Base-by-base conservation (phyloP, 148 eudicot genomes). In the Chenopodium formosanum region DNA sequence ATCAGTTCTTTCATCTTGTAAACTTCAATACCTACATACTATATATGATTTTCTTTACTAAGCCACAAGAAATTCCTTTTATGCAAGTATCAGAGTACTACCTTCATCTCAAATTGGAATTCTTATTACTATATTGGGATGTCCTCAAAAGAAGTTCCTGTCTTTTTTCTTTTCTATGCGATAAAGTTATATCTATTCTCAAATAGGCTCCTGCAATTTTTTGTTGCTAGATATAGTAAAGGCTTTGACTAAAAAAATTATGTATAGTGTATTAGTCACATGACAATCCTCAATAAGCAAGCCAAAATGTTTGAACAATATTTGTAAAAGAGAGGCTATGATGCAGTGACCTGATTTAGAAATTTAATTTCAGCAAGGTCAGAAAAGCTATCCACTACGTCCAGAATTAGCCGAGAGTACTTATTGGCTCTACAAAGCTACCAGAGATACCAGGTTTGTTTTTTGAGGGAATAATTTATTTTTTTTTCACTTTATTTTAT, bases 351-450 rank as follows among this genome's bases (percentile, higher is more conserved):
- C 31, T 82, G 29, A 71, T 73, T 76, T 65, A 44, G 58, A 31
- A 70, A 40, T 78, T 78, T 82, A 31, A 64, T 79, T 88, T 71
- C 94, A 96, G 99, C 93, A 91, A 82, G 99, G 99, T 78, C 99
- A 96, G 86, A 96, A 91, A 85, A 91, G 99, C 89, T 96, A 96
- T 85, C 99, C 99, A 23, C 79, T 96, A 79, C 94, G 99, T 82
- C 99, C 99, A 67, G 99, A 96, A 85, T 87, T 96, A 72, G 92
- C 92, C 79, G 99, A 96, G 89, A 96, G 99, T 84, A 96, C 99
- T 32, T 96, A 96, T 83, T 96, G 98, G 99, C 95, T 96, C 70
- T 96, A 92, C 84, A 96, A 94, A 90, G 98, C 99, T 83, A 96
- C 99, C 81, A 90, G 99, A 86, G 91, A 94, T 86, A 84, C 95